Conservation (phyloP, 2,329 filamentous ascomycete species). For the Ilyonectria mors-panacis region DNA sequence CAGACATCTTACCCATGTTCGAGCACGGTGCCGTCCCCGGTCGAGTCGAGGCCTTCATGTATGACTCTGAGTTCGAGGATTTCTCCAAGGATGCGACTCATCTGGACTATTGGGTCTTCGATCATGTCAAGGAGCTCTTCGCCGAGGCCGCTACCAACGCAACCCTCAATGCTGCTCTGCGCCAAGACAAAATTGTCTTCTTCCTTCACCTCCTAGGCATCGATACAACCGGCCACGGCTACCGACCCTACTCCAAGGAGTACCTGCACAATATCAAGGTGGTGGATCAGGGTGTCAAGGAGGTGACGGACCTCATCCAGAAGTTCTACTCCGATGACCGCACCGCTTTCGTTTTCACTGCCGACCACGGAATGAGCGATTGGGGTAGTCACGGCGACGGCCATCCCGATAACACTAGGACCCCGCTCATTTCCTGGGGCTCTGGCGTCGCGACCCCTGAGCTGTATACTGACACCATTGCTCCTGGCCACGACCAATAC, state of each 20-base stretch:
- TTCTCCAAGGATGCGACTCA: constrained; percentile 86
- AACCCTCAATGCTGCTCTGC: constrained; percentile 79
- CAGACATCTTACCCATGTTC: constrained; percentile 98
- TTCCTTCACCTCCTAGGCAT: constrained; percentile 94
- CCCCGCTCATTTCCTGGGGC: constrained; percentile 93
- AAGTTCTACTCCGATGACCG: constrained; percentile 88
- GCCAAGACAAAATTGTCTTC: constrained; percentile 91
- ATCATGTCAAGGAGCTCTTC: constrained; percentile 91
- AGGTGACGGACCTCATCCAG: constrained; percentile 85
- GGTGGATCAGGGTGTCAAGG: constrained; percentile 90
- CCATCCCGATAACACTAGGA: constrained; percentile 96
- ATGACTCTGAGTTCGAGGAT: constrained; percentile 89
- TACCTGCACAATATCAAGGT: constrained; percentile 96
- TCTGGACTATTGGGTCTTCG: constrained; percentile 96
- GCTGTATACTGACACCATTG: constrained; percentile 66
- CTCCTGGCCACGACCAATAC: constrained; percentile 90
- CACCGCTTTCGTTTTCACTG: constrained; percentile 96
- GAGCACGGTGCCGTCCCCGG: constrained; percentile 91
- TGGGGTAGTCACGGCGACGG: constrained; percentile 99
- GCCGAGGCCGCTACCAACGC: constrained; percentile 82
- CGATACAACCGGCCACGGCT: constrained; percentile 89
- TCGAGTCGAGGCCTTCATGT: constrained; percentile 88
- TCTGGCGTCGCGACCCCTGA: constrained; percentile 87
- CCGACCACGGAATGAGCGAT: constrained; percentile 99
- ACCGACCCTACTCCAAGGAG: constrained; percentile 93